Evolutionary conservation across 768 basidiomycete genomes (phyloP).

Genomic region (Trametes cubensis): DNA sequence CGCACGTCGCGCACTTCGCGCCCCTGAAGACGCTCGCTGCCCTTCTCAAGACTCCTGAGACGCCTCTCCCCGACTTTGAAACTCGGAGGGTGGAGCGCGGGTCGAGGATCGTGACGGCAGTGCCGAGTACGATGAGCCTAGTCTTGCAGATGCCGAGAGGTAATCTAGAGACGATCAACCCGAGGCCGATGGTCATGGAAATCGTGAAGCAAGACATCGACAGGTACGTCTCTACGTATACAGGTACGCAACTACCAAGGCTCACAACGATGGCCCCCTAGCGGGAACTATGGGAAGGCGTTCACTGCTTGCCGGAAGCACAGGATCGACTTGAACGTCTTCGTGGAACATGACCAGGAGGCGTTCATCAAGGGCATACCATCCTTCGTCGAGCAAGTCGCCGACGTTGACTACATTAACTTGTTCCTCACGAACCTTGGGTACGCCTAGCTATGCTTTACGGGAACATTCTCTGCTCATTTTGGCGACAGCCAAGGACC

Average conservation of each 20-base stretch:
- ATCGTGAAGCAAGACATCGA: conserved; percentile 79
- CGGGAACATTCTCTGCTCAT: neutral
- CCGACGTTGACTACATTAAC: conserved; percentile 90
- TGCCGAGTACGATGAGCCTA: conserved; percentile 85
- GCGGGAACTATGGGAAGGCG: conserved; percentile 80
- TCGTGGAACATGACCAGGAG: conserved; percentile 80
- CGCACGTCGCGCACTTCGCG: conserved; percentile 80
- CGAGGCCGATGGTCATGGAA: conserved; percentile 86
- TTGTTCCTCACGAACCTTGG: conserved; percentile 86
- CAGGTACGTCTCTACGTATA: conserved; percentile 45
- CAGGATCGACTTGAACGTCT: conserved; percentile 84
- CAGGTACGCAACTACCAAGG: neutral
- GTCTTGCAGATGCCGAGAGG: conserved; percentile 98
- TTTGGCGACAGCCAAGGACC: conserved; percentile 55
- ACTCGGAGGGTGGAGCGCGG: conserved; percentile 87
- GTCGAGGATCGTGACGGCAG: conserved; percentile 82
- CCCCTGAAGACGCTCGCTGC: conserved; percentile 46
- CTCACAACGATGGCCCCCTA: conserved; percentile 34
- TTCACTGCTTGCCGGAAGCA: conserved; percentile 93
- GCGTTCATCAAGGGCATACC: conserved; percentile 65
- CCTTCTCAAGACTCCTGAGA: conserved; percentile 17
- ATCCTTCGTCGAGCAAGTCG: conserved; percentile 80
- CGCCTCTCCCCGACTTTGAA: conserved; percentile 50
- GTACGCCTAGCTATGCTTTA: conserved; percentile 43
- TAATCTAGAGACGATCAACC: conserved; percentile 94